phyloP scores from a whole-genome alignment of 2,329 filamentous ascomycete species.

The Alternaria arborescens region DNA sequence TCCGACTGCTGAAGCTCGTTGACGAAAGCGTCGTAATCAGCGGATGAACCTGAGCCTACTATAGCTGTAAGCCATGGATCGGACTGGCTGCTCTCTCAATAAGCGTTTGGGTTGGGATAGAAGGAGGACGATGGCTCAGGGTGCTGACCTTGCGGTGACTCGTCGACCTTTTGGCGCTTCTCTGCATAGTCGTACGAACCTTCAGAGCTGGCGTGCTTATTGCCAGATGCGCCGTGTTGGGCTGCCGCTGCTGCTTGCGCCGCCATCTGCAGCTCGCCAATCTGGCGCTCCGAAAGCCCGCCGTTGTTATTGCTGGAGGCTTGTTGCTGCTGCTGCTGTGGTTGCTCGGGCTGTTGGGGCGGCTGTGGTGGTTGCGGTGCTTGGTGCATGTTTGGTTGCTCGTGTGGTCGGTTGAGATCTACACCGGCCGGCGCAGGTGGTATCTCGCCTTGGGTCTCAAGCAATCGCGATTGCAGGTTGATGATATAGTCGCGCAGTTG shows the following conservation, averaged over 20 bases:
- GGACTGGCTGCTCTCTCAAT: conserved; percentile 42
- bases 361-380: conserved; percentile 26
- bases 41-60: conserved; percentile 24
- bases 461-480: conserved; percentile 82
- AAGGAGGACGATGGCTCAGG: conserved; percentile 26
- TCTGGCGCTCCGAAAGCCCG: conserved; percentile 49
- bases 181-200: conserved; percentile 46
- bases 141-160: conserved; percentile 47
- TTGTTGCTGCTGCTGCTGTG: conserved; percentile 34
- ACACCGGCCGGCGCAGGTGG: conserved; percentile 84
- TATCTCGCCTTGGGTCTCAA: conserved; percentile 83
- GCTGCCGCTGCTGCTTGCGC: conserved; percentile 48
- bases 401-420: conserved; percentile 68
- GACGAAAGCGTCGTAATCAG: conserved; percentile 31
- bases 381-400: conserved; percentile 37
- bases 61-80: conserved; percentile 34
- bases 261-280: conserved; percentile 46
- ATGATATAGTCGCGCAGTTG: conserved; percentile 92
- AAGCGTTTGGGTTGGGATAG: conserved; percentile 42
- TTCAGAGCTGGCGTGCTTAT: conserved; percentile 46
- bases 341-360: conserved; percentile 31
- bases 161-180: conserved; percentile 48
- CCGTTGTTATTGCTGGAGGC: conserved; percentile 41
- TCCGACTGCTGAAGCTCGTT: conserved; percentile 29
- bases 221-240: conserved; percentile 42